Percentiles rank a stretch among this genome's conserved stretches.
Conservation (phyloP, 176 grass and related monocot genomes). For the Thinopyrum elongatum region DNA sequence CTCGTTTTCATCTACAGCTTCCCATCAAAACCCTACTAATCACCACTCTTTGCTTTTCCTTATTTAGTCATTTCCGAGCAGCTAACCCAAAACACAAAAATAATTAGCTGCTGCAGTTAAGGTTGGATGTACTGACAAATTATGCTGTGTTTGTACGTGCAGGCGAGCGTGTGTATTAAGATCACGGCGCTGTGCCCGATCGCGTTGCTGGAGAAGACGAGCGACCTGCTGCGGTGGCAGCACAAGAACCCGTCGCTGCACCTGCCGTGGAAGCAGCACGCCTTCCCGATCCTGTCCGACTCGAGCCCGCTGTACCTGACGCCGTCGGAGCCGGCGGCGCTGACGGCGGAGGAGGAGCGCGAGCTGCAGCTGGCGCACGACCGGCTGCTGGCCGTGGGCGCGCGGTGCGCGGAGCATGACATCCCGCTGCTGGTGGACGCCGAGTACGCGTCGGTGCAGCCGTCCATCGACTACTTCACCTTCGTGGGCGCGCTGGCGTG, state of each 20-base stretch:
- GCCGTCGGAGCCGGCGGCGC: conserved; percentile 37
- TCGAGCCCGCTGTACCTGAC: conserved; percentile 83
- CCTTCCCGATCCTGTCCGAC: conserved; percentile 60
- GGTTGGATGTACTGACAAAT: too few relatives aligned
- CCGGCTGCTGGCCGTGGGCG: conserved; percentile 54
- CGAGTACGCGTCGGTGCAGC: conserved; percentile 88
- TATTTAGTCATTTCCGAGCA: conserved; percentile 12
- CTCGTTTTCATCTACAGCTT: conserved; percentile 17
- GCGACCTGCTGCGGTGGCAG: conserved; percentile 87
- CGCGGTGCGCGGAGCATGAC: conserved; percentile 57
- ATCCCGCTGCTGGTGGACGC: conserved; percentile 79
- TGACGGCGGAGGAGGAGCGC: conserved; percentile 53
- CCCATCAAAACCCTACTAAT: conserved; percentile 12
- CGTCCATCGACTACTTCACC: conserved; percentile 93
- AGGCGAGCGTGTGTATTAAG: conserved; percentile 95
- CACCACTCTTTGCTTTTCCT: background rate
- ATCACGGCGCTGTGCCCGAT: conserved; percentile 92
- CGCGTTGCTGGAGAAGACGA: conserved; percentile 67
- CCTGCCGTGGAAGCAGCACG: conserved; percentile 73
- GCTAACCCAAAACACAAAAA: background rate
- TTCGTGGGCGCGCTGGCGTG: conserved; percentile 49
- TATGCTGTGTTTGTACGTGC: background rate
- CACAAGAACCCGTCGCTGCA: conserved; percentile 54
- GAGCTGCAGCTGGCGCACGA: conserved; percentile 60
- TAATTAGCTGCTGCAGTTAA: too few relatives aligned